These are phyloP conservation scores for Amphicarpaea edgeworthii DNA, from an alignment of 306 rosid genomes.

Conservation along the genomic window DNA sequence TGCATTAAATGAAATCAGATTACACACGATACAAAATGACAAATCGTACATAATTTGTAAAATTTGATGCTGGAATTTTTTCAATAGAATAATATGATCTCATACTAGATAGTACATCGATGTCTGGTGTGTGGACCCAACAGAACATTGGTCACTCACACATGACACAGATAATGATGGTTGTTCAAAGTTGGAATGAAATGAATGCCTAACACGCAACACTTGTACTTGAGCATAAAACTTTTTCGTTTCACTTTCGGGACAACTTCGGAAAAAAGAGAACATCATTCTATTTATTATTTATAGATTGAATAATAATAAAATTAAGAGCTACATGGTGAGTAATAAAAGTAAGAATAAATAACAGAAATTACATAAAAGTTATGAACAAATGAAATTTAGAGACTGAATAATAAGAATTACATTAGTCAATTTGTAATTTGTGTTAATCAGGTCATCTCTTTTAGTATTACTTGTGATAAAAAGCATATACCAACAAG, in stretches of 20 bases:
- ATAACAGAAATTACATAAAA: background rate
- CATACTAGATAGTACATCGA: conserved; percentile 7
- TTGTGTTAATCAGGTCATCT: background rate
- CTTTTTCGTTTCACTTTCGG: no score
- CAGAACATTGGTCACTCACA: conserved; percentile 4
- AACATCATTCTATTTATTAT: no score
- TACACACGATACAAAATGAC: background rate
- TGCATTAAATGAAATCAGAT: conserved; percentile 3
- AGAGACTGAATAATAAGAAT: background rate
- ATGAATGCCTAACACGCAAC: no score
- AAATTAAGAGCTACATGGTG: no score
- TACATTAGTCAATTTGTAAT: background rate
- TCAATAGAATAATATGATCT: conserved; percentile 23
- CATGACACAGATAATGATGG: conserved; percentile 3
- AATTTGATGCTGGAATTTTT: conserved; percentile 26
- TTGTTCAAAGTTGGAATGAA: no score
- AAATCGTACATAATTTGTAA: conserved; percentile 10
- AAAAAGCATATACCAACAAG: no score
- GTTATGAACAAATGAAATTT: background rate
- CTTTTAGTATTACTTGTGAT: no score
- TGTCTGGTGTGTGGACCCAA: background rate
- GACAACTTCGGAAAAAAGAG: no score
- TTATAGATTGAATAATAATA: no score
- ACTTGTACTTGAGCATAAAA: no score
- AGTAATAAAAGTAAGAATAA: background rate